Conservation (phyloP, 1,284 basidiomycete species). For the Leccinum huronense region DNA sequence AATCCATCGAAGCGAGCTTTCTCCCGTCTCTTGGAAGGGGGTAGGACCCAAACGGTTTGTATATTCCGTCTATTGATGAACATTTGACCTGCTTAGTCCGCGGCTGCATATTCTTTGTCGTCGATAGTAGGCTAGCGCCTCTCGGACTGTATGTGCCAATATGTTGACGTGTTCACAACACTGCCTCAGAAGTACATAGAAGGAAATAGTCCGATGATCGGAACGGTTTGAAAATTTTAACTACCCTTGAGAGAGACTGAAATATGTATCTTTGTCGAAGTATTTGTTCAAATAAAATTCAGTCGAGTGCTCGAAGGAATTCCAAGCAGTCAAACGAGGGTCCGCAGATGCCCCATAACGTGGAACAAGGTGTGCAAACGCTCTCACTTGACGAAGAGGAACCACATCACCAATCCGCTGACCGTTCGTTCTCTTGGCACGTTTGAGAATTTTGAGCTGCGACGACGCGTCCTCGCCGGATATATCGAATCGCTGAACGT, state of each 20-base stretch:
- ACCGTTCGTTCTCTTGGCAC: neutral
- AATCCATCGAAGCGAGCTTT: neutral
- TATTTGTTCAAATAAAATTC: neutral
- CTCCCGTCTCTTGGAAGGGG: neutral
- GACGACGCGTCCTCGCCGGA: neutral
- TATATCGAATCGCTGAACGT: neutral
- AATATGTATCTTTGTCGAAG: neutral
- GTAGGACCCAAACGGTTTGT: neutral
- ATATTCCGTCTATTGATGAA: neutral
- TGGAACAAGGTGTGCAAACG: neutral
- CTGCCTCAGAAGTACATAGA: neutral
- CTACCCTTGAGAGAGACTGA: neutral
- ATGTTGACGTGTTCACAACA: neutral
- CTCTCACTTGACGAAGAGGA: neutral
- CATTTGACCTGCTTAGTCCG: neutral
- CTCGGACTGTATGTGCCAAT: neutral
- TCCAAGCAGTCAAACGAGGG: neutral
- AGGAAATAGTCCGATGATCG: neutral
- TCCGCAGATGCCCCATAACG: neutral
- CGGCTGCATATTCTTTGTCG: neutral
- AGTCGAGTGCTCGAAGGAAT: neutral
- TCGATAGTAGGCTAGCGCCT: too few species aligned
- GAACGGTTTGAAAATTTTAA: neutral
- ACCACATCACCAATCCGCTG: neutral
- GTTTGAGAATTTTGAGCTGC: neutral